phyloP scores from a whole-genome alignment of 345 rosid genomes.

The Aquilaria yunnanensis region DNA sequence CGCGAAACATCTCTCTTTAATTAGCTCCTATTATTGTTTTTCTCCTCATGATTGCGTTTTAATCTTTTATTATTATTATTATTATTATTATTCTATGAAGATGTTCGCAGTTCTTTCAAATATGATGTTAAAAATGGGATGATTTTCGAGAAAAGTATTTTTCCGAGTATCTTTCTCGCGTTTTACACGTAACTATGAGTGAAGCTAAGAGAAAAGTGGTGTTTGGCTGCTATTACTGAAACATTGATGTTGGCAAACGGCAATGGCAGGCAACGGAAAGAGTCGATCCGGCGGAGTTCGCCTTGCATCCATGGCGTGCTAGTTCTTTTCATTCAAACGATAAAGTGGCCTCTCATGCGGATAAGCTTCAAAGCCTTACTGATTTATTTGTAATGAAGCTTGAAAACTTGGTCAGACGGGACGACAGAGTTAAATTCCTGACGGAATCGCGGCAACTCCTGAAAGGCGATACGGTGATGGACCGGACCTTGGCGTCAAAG shows the following conservation, averaged over 20 bases:
- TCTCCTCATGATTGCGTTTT: neutral
- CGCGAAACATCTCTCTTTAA: neutral
- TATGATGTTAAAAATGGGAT: no score
- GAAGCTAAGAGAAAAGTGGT: no score
- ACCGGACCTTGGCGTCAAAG: slow-evolving; percentile 28
- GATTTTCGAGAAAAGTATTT: neutral
- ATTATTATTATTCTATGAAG: no score
- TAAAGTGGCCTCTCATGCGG: slow-evolving; percentile 3
- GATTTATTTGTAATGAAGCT: slow-evolving; percentile 16
- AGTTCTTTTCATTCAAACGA: slow-evolving; percentile 11
- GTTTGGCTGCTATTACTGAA: neutral
- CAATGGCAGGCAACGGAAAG: slow-evolving; percentile 25
- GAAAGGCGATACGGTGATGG: slow-evolving; percentile 16
- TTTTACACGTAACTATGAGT: no score
- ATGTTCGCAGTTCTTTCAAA: no score
- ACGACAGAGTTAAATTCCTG: slow-evolving; percentile 37
- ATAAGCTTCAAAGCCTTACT: slow-evolving; percentile 4
- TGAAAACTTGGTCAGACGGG: slow-evolving; percentile 31
- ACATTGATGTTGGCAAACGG: neutral
- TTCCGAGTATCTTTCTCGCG: neutral
- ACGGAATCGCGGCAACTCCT: slow-evolving; percentile 18
- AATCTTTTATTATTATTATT: neutral
- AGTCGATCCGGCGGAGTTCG: slow-evolving; percentile 21
- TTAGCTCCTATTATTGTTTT: neutral
- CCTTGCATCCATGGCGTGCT: slow-evolving; percentile 12